Evolutionary conservation across 805 yeast genomes (phyloP).

Genomic region (Barnettozyma californica): DNA sequence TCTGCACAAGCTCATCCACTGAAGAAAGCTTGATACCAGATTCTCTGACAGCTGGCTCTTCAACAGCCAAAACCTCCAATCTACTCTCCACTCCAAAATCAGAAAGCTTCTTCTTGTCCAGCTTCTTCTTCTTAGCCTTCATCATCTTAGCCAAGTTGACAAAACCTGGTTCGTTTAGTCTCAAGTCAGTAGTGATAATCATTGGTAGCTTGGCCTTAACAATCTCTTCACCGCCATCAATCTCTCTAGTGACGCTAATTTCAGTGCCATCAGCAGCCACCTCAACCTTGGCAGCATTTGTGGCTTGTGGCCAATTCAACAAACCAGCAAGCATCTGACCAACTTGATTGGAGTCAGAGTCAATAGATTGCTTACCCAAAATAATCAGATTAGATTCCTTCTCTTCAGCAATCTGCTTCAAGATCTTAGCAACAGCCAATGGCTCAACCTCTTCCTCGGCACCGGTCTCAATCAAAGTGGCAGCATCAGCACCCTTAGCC

Average conservation of each 20-base stretch:
- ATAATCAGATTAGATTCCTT: conserved; percentile 73
- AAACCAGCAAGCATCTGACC: conserved; percentile 96
- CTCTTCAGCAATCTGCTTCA: conserved; percentile 65
- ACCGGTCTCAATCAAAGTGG: conserved; percentile 77
- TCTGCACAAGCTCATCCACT: conserved; percentile 78
- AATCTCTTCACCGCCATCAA: conserved; percentile 92
- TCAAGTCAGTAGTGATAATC: conserved; percentile 86
- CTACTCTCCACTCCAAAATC: conserved; percentile 58
- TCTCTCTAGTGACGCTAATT: conserved; percentile 78
- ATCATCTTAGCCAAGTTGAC: conserved; percentile 94
- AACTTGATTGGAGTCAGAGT: conserved; percentile 90
- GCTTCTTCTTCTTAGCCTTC: conserved; percentile 97
- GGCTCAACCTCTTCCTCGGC: conserved; percentile 58
- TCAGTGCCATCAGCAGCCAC: conserved; percentile 42
- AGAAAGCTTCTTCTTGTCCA: conserved; percentile 64
- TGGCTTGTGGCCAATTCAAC: conserved; percentile 94
- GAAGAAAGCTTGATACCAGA: conserved; percentile 76
- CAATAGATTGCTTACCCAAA: conserved; percentile 95
- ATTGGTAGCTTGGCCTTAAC: conserved; percentile 74
- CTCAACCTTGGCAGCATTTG: conserved; percentile 84
- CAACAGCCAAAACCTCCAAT: conserved; percentile 63
- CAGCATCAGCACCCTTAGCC: conserved; percentile 90
- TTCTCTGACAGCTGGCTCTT: conserved; percentile 79
- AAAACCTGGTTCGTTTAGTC: conserved; percentile 92
- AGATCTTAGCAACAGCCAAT: conserved; percentile 79